Evolutionary conservation across 2,329 filamentous ascomycete genomes (phyloP), one percentile per base, ranked within the genome.

Genomic region (Venturia effusa): DNA sequence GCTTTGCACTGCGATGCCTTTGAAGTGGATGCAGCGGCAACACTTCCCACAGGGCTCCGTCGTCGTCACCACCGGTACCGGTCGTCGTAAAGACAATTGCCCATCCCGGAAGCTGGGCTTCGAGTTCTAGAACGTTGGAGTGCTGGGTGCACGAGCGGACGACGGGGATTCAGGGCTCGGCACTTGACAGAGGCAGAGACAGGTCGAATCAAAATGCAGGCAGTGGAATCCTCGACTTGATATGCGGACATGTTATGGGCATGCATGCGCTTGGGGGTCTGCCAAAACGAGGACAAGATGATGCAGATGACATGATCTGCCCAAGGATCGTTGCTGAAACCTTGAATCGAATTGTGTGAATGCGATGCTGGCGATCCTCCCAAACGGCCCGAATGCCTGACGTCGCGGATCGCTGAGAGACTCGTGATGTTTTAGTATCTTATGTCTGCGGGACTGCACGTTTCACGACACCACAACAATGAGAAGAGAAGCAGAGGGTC

Each of bases 331-430:
- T 15, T 34, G 13, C n/a, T 30, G 13, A 22, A 54, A 30, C 24
- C 48, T 54, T 54, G 48, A 34, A 57, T 57, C 51, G 51, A 57
- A 57, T 34, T 34, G 27, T 57, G 51, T 30, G 30, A 57, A 34
- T 34, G 27, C 51, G 51, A 57, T 57, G 51, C 51, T 57, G 51
- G 27, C 27, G n/a, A 57, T 57, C 27, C 6, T 34, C 30, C 22
- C 51, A 57, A 34, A 57, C 51, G 51, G 51, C 30, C 51, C 51
- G 51, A 57, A 57, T 32, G 13, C 4, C 30, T n/a, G 27, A 30
- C n/a, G 15, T 7, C 6, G 19, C 8, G 11, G 15, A 57, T 57
- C 51, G 27, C 30, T 30, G 27, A 27, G 24, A 51, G 22, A 22
- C 45, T 48, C 45, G 22, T 15, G 45, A 27, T 27, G 45, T n/a